Evolutionary conservation across 495 filamentous ascomycete species (phyloP).

Genomic region (Podospora australis): DNA sequence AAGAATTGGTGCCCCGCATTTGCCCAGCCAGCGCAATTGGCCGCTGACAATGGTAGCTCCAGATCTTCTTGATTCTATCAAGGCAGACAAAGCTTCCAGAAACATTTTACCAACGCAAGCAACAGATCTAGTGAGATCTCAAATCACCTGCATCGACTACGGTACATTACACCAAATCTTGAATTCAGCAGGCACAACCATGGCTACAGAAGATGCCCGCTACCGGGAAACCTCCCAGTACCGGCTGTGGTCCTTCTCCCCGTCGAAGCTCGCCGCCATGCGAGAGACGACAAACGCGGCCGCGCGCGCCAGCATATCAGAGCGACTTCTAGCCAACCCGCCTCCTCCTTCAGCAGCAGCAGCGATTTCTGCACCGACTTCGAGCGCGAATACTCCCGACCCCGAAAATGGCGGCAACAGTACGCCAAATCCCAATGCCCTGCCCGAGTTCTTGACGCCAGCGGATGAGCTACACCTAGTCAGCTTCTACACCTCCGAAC

Average conservation of each 20-base stretch:
- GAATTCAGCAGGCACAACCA: constrained; percentile 8
- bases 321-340: constrained; percentile 22
- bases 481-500: constrained; percentile 67
- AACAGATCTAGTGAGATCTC: too few relatives aligned
- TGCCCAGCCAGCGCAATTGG: too few relatives aligned
- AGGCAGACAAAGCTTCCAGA: too few relatives aligned
- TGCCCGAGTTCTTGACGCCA: constrained; percentile 66
- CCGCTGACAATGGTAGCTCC: too few relatives aligned
- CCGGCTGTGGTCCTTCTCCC: constrained; percentile 88
- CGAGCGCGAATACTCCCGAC: constrained; percentile 29
- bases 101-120: too few relatives aligned
- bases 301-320: constrained; percentile 63
- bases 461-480: constrained; percentile 81
- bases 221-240: constrained; percentile 91
- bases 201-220: constrained; percentile 71
- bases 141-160: too few relatives aligned
- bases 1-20: too few relatives aligned
- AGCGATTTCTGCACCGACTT: constrained; percentile 26
- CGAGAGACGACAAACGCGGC: constrained; percentile 69
- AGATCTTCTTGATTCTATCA: too few relatives aligned
- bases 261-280: constrained; percentile 57
- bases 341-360: constrained; percentile 9
- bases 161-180: too few relatives aligned
- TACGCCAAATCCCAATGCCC: constrained; percentile 20
- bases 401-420: constrained; percentile 17